Conservation (phyloP, 176 grass and related monocot genomes). For the Poa annua region DNA sequence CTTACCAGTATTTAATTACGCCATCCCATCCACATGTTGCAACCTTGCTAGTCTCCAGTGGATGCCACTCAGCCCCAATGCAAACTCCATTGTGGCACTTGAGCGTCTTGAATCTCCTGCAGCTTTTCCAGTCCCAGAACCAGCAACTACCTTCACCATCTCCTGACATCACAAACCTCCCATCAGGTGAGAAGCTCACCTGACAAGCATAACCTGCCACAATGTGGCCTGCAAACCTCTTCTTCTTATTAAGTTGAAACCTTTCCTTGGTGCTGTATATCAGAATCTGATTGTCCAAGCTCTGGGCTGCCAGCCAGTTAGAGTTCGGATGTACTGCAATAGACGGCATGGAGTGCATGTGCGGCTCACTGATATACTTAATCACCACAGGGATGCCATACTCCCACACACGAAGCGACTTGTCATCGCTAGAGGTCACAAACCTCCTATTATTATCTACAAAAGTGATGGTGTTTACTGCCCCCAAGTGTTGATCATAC, state of each 20-base stretch:
- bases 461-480: constrained; percentile 97
- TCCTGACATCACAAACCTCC: constrained; percentile 92
- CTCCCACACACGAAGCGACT: constrained; percentile 95
- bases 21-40: constrained; percentile 99
- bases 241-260: constrained; percentile 99
- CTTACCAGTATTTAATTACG: constrained; percentile 97
- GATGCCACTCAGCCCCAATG: constrained; percentile 98
- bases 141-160: constrained; percentile 97
- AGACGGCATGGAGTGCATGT: constrained; percentile 99
- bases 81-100: constrained; percentile 93
- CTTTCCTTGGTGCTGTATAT: constrained; percentile 99
- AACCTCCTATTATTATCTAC: constrained; percentile 98
- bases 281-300: constrained; percentile 99
- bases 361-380: constrained; percentile 97
- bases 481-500: constrained; percentile 94
- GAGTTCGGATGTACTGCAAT: constrained; percentile 88
- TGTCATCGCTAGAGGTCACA: constrained; percentile 96
- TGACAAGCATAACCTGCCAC: constrained; percentile 97
- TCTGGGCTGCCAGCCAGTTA: constrained; percentile 96
- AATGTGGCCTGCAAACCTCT: constrained; percentile 97
- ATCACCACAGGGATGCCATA: constrained; percentile 98
- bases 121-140: constrained; percentile 99
- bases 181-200: constrained; percentile 97
- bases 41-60: constrained; percentile 95
- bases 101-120: constrained; percentile 82